Percentiles rank a stretch among this genome's conserved stretches.
Evolutionary conservation across 805 yeast genomes (phyloP).

Genomic region (Sugiyamaella americana): DNA sequence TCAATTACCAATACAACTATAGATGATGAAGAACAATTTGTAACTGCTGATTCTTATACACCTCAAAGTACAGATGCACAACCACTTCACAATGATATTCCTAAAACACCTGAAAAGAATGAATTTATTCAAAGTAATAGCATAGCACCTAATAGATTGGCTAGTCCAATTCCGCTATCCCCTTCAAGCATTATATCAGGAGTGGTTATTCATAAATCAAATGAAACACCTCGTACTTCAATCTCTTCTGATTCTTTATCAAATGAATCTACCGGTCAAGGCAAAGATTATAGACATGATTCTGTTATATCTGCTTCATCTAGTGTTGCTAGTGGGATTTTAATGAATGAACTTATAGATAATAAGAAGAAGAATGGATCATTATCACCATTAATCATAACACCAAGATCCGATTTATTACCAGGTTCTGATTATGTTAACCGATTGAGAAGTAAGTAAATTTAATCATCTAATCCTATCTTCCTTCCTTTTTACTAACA

Average conservation of each 20-base stretch:
- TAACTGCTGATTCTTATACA: no score
- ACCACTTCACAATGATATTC: no score
- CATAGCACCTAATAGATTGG: background rate
- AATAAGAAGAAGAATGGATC: background rate
- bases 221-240: slow-evolving; percentile 1
- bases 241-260: background rate
- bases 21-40: no score
- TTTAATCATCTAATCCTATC: no score
- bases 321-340: background rate
- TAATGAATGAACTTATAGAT: background rate
- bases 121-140: no score
- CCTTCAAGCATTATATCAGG: background rate
- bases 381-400: background rate
- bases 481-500: no score
- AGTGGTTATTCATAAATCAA: background rate
- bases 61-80: no score
- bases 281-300: background rate
- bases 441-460: background rate
- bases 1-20: no score
- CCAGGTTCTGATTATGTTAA: background rate
- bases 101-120: no score
- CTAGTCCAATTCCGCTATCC: background rate
- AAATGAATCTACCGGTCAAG: background rate
- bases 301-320: background rate
- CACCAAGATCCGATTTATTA: background rate